Evolutionary conservation across 495 filamentous ascomycete genomes (phyloP), one percentile per base, ranked within the genome.

Genomic region (Neurospora sp.): DNA sequence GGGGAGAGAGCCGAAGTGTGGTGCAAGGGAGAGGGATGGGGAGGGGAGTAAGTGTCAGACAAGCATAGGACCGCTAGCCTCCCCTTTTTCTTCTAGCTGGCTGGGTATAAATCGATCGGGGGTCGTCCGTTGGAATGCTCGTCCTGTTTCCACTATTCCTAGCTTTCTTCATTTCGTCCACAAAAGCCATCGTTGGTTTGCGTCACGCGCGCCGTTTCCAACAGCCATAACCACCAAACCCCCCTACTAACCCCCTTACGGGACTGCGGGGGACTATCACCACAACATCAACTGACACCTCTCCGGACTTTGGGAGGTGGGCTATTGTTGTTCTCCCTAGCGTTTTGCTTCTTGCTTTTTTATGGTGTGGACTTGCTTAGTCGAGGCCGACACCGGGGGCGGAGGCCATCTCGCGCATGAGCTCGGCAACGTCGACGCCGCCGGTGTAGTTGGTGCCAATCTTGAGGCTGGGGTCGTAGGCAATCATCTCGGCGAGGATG

Each of bases 401-500:
- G 53, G 78, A 59, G 37, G 45, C 75, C 78, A 80, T 76, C 73
- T 80, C 77, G 69, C 79, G 79, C 79, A 80, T 80, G 75, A 80
- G 73, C 40, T 79, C 79, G 71, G 76, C 76, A n/a, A 80, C 70
- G 42, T 80, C 79, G 71, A 79, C 74, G 27, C 70, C 73, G 48
- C 69, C 81, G 73, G 82, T 80, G 74, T 86, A 83, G 75, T 83
- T 83, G 69, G 81, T 77, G 65, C 88, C 86, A 69, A 94, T 84
- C 74, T 90, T 87, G 74, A 96, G 86, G 76, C 82, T 86, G 40
- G 88, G 84, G 82, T 99, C 96, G 78, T 92, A 88, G 42, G 96
- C 96, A 79, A 98, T 95, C 94, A 99, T 98, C 83, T 97, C 94
- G 48, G 96, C 96, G 61, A 99, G 90, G 70, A 98, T 88, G 80